Base-by-base conservation (phyloP, 1,139 yeast genomes). In the Candida neerlandica region DNA sequence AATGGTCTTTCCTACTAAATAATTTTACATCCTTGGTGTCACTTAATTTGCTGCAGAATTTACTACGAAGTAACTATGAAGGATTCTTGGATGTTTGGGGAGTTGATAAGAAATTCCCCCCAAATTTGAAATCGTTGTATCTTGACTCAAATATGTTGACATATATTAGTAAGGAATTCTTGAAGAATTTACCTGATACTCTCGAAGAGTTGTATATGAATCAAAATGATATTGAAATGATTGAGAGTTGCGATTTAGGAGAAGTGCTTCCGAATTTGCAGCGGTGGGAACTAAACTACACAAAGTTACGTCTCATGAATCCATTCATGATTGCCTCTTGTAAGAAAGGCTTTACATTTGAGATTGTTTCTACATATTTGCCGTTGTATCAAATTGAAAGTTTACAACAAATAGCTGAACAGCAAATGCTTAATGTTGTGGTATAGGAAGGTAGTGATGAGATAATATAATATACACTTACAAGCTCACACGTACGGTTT, bases 1-100 rank as follows among this genome's bases (percentile, higher is more conserved):
- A 64, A 39, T 75, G 79, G 79, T 61, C 69, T 27, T 62, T 61
- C 44, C 55, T 73, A 9, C 64, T 75, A 37, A 49, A 52, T 11
- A 57, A 63, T 23, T 71, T 73, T 44, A 49, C 50, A 4, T 61
- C 61, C 42, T 48, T 71, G 14, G 45, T 53, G 15, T 48, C 41
- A 11, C 59, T 75, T 32, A 63, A 70, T 47, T 56, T 74, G 26
- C 56, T 65, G 14, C 65, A 69, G 42, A 69, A 72, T 52, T 48
- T 62, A 44, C 59, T 71, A 35, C 56, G 59, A 34, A 62, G 58
- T 38, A 51, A 55, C 33, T 51, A 55, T 26, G 53, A 57, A 16
- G 46, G 57, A 10, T 49, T 41, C 14, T 40, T 45, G n/a, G 77
- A 71, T 48, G 47, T 63, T 2, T 52, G 71, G 47, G 66, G 63